Conservation (phyloP, 1,284 basidiomycete species). For the Chondrostereum purpureum region DNA sequence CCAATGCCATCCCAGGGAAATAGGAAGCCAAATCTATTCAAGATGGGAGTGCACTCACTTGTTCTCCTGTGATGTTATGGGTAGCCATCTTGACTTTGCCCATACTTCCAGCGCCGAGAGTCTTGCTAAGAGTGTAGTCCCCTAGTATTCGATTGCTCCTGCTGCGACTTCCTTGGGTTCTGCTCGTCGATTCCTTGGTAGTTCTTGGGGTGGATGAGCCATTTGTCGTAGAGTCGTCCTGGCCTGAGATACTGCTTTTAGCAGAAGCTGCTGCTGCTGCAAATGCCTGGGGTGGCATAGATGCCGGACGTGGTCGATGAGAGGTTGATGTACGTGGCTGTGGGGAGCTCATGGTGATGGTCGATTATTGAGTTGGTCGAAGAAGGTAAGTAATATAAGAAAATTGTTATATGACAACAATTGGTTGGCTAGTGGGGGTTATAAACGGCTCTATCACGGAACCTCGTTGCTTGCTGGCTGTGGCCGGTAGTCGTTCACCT, state of each 20-base stretch:
- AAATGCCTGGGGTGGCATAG: constrained; percentile 60
- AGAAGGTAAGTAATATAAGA: no score
- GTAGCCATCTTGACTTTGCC: constrained; percentile 97
- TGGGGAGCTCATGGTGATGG: constrained; percentile 20
- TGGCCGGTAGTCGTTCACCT: no score
- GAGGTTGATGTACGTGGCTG: constrained; percentile 19
- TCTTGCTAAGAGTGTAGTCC: constrained; percentile 96
- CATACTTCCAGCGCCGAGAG: constrained; percentile 96
- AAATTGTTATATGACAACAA: no score
- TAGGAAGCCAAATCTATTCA: no score
- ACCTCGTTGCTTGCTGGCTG: no score
- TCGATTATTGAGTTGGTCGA: constrained; percentile 20
- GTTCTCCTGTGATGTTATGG: constrained; percentile 86
- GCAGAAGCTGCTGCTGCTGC: constrained; percentile 20
- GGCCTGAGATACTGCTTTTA: constrained; percentile 5
- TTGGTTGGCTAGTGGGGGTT: no score
- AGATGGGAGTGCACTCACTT: constrained; percentile 50
- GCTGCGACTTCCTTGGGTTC: constrained; percentile 23
- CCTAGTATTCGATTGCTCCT: constrained; percentile 69
- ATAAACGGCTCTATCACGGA: no score
- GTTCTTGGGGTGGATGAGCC: constrained; percentile 4
- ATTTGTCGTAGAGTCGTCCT: constrained; percentile 7
- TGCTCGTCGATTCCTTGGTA: constrained; percentile 11
- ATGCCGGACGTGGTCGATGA: constrained; percentile 53
- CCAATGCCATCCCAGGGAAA: constrained; percentile 3